Percentiles rank a stretch among this genome's conserved stretches.
Evolutionary conservation across 2,329 filamentous ascomycete species (phyloP).

Genomic region (Cladosporium sp.): DNA sequence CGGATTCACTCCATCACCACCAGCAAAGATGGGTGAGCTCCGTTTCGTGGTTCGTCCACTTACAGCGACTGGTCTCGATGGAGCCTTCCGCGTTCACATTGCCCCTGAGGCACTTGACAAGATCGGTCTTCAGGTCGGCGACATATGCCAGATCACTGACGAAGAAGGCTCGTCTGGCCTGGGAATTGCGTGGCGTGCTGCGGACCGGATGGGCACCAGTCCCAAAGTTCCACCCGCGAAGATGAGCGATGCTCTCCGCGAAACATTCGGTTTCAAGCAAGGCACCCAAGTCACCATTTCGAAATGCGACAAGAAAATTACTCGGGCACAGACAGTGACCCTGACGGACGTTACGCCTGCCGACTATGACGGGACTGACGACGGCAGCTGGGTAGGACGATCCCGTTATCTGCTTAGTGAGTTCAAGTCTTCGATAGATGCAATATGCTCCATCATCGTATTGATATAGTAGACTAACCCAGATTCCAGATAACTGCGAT

Average conservation of each 20-base stretch:
- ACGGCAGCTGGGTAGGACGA: constrained; percentile 33
- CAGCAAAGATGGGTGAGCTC: constrained; percentile 1
- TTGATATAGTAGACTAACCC: neutral
- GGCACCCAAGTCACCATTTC: constrained; percentile 64
- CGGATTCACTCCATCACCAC: neutral
- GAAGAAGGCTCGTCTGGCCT: constrained; percentile 43
- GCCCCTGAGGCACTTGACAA: constrained; percentile 53
- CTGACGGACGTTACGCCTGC: constrained; percentile 55
- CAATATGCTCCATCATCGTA: too few species aligned
- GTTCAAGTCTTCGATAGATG: neutral
- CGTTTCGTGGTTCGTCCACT: constrained; percentile 52
- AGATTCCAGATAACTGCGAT: constrained; percentile 53
- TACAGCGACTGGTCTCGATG: constrained; percentile 39
- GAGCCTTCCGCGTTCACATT: constrained; percentile 57
- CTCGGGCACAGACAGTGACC: constrained; percentile 55
- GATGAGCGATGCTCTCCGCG: constrained; percentile 69
- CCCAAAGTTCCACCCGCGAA: constrained; percentile 65
- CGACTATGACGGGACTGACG: constrained; percentile 26
- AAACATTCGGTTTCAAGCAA: constrained; percentile 67
- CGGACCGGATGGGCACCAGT: constrained; percentile 46
- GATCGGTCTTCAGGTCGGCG: constrained; percentile 54
- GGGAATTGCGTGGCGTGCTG: constrained; percentile 60
- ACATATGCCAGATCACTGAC: constrained; percentile 52
- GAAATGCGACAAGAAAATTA: constrained; percentile 47
- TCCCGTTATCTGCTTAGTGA: constrained; percentile 6